Conservation (phyloP, 208 protist genomes). For the Acanthamoeba rhysodes region DNA sequence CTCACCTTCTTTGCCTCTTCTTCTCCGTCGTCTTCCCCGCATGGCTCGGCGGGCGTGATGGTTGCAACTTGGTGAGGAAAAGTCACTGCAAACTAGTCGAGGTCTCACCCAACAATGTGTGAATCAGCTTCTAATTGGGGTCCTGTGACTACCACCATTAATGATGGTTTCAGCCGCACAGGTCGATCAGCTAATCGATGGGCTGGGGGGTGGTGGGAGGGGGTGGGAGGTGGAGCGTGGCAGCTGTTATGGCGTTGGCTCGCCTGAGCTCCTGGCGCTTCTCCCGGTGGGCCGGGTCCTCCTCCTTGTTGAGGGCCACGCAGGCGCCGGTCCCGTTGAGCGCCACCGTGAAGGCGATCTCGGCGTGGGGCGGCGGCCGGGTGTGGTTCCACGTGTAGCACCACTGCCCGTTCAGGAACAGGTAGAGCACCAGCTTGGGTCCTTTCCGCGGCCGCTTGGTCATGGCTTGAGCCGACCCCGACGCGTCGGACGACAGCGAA, state of each 20-base stretch:
- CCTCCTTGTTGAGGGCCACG: conserved; percentile 21
- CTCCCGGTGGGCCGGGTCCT: neutral
- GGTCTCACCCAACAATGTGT: too few species aligned
- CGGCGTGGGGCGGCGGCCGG: neutral
- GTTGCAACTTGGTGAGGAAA: too few species aligned
- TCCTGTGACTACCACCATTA: too few species aligned
- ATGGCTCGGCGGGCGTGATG: too few species aligned
- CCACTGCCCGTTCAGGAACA: conserved; percentile 27
- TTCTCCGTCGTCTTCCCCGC: too few species aligned
- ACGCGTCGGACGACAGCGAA: neutral
- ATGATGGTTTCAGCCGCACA: too few species aligned
- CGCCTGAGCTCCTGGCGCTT: neutral
- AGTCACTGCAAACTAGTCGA: too few species aligned
- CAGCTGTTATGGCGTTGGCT: too few species aligned
- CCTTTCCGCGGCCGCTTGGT: neutral
- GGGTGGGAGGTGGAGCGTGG: too few species aligned
- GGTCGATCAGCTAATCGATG: too few species aligned
- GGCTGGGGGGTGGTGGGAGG: too few species aligned
- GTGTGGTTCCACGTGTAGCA: conserved; percentile 19
- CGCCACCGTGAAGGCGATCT: conserved; percentile 42
- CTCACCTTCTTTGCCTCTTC: neutral
- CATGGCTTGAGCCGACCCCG: neutral
- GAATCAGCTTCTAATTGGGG: too few species aligned
- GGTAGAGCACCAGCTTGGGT: neutral
- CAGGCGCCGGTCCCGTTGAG: neutral